Evolutionary conservation across 495 filamentous ascomycete species (phyloP).

Genomic region (Elasticomyces elasticus): DNA sequence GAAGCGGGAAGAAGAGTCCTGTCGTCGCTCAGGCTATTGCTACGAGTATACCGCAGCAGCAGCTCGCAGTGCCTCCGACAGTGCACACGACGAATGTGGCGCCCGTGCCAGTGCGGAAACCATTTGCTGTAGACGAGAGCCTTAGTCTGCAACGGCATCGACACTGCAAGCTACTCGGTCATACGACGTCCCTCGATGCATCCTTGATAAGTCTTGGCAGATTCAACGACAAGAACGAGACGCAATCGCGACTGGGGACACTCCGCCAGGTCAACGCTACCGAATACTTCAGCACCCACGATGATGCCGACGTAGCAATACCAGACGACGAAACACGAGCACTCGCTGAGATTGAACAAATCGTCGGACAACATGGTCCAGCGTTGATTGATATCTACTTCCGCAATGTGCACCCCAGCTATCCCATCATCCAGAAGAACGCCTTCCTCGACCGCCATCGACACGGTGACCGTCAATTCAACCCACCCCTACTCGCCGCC

Average conservation of each 20-base stretch:
- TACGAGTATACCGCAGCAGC: neutral
- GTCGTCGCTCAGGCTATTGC: neutral
- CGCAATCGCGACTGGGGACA: slow-evolving; percentile 53
- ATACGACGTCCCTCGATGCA: slow-evolving; percentile 60
- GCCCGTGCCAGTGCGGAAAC: slow-evolving; percentile 8
- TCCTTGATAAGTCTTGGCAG: slow-evolving; percentile 60
- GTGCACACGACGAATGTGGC: neutral
- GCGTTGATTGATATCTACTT: slow-evolving; percentile 82
- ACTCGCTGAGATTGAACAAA: slow-evolving; percentile 67
- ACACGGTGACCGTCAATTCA: slow-evolving; percentile 63
- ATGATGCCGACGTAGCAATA: slow-evolving; percentile 52
- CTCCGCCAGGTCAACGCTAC: slow-evolving; percentile 71
- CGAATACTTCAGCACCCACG: slow-evolving; percentile 75
- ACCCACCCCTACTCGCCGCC: slow-evolving; percentile 74
- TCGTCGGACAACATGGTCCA: slow-evolving; percentile 73
- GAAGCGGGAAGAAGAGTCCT: slow-evolving; percentile 6
- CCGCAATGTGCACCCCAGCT: slow-evolving; percentile 74
- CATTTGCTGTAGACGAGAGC: slow-evolving; percentile 29
- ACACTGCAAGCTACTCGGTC: slow-evolving; percentile 35
- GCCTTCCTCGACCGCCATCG: slow-evolving; percentile 79
- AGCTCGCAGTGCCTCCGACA: neutral
- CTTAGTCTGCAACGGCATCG: slow-evolving; percentile 32
- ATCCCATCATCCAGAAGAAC: slow-evolving; percentile 81
- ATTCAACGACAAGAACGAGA: slow-evolving; percentile 64
- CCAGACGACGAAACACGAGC: slow-evolving; percentile 54